These are phyloP conservation scores for Nicotiana tabacum DNA, from an alignment of 257 asterid genomes.

Conservation along the genomic window DNA sequence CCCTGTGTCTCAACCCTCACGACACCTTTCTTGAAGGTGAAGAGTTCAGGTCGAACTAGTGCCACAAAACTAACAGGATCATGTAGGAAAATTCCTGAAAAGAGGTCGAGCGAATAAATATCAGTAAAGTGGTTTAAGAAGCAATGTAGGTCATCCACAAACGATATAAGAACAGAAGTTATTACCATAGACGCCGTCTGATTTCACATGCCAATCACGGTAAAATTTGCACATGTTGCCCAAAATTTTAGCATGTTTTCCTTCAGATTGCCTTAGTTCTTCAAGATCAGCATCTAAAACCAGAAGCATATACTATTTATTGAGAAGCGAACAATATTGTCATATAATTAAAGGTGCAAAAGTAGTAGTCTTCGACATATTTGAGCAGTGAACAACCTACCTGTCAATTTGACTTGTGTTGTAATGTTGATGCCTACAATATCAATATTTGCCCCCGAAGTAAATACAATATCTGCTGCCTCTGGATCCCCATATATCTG, in stretches of 20 bases:
- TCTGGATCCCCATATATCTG: conserved; percentile 97
- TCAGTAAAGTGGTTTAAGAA: not conserved
- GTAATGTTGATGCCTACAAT: conserved; percentile 86
- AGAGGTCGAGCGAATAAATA: not conserved
- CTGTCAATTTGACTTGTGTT: conserved; percentile 84
- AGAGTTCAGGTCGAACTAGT: conserved; percentile 86
- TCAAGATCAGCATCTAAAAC: conserved; percentile 67
- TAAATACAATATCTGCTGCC: conserved; percentile 94
- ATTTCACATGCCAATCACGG: conserved; percentile 95
- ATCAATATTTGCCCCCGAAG: conserved; percentile 88
- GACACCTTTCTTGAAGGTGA: conserved; percentile 86
- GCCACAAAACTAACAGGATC: conserved; percentile 94
- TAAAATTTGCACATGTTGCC: conserved; percentile 80
- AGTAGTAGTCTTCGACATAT: not conserved
- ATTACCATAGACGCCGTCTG: conserved; percentile 91
- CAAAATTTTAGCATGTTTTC: conserved; percentile 66
- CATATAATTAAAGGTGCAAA: not conserved
- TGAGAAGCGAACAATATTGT: not conserved
- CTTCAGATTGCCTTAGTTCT: conserved; percentile 61
- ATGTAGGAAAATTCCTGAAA: conserved; percentile 81
- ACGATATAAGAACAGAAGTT: not conserved
- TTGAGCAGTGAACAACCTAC: conserved; percentile 21
- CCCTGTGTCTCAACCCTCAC: conserved; percentile 99
- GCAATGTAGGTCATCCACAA: not conserved
- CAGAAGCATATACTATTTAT: not conserved